These are phyloP conservation scores for Blastobotrys arbuscula DNA, from an alignment of 1,139 yeast species.

Conservation along the genomic window DNA sequence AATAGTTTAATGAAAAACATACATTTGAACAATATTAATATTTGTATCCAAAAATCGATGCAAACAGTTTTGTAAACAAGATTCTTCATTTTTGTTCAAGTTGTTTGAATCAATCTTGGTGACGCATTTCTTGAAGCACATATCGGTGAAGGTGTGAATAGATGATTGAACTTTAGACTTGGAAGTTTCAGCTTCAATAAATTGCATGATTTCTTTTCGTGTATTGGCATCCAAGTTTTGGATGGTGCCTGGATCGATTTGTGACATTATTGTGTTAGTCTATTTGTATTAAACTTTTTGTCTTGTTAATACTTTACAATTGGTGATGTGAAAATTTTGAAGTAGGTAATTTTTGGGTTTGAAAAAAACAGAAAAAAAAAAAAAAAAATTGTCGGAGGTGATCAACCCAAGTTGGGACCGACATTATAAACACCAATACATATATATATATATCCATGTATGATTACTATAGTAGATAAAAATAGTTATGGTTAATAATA, in stretches of 20 bases:
- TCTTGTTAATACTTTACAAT: no score
- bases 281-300: not conserved
- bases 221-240: constrained; percentile 64
- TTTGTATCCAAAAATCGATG: constrained; percentile 84
- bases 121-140: constrained; percentile 87
- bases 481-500: no score
- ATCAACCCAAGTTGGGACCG: no score
- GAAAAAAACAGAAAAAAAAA: not conserved
- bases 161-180: constrained; percentile 85
- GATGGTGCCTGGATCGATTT: constrained; percentile 54
- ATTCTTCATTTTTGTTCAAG: constrained; percentile 56
- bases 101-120: constrained; percentile 45
- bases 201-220: constrained; percentile 66
- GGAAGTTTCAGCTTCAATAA: constrained; percentile 77
- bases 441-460: no score
- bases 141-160: constrained; percentile 79
- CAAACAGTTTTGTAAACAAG: constrained; percentile 74
- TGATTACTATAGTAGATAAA: no score
- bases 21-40: constrained; percentile 70
- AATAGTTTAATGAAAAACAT: constrained; percentile 20
- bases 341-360: not conserved
- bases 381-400: no score
- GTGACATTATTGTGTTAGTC: constrained; percentile 53
- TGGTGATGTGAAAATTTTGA: no score
- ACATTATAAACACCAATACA: no score